Evolutionary conservation across 441 rosid species (phyloP).

Genomic region (Raphanus hybrid): DNA sequence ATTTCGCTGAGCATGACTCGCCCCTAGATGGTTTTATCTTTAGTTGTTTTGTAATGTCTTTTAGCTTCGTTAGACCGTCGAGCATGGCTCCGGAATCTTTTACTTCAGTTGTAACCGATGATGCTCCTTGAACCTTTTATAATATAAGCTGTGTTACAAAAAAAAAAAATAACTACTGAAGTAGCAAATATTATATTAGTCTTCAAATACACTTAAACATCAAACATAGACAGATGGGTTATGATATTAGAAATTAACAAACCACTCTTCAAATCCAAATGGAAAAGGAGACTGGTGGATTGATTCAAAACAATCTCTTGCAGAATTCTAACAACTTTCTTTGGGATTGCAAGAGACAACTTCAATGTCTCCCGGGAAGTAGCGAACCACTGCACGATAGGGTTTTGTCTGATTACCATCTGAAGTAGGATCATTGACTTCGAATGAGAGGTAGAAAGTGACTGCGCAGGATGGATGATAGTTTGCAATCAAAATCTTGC

Average conservation of each 20-base stretch:
- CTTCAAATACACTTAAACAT: background rate
- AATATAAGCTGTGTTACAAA: no score
- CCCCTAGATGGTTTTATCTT: no score
- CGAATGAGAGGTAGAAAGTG: background rate
- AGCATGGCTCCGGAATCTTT: no score
- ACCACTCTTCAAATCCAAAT: background rate
- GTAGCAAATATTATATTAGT: background rate
- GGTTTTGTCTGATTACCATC: background rate
- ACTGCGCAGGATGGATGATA: background rate
- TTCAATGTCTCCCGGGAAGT: background rate
- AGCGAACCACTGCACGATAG: constrained; percentile 17
- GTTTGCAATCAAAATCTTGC: constrained; percentile 8
- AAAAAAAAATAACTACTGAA: no score
- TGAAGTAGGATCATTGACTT: background rate
- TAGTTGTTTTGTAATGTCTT: no score
- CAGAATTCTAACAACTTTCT: background rate
- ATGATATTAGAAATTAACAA: background rate
- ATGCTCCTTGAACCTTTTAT: no score
- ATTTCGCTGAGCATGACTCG: no score
- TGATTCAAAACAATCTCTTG: background rate
- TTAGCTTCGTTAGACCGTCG: no score
- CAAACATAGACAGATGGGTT: background rate
- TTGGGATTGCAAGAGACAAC: background rate
- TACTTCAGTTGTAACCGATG: no score
- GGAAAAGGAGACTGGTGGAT: no score